These are phyloP conservation scores for Exophiala xenobiotica DNA, from an alignment of 2,329 filamentous ascomycete species.

Conservation along the genomic window DNA sequence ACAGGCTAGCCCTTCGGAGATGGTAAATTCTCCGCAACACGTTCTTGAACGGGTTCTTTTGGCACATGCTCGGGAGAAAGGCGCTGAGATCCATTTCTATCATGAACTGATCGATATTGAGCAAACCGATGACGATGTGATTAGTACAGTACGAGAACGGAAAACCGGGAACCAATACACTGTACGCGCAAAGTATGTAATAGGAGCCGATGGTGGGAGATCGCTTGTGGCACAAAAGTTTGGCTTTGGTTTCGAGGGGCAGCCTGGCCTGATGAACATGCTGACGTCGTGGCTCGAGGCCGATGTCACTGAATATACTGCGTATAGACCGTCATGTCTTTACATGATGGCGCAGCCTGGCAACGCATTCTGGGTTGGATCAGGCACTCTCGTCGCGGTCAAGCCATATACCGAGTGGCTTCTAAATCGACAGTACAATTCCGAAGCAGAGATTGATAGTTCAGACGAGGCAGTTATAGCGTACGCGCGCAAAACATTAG, in stretches of 20 bases:
- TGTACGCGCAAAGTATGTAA: constrained; percentile 3
- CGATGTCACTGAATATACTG: constrained; percentile 9
- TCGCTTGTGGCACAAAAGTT: constrained; percentile 3
- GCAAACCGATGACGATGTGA: not conserved
- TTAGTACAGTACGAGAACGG: not conserved
- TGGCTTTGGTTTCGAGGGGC: constrained; percentile 1
- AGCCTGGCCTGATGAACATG: constrained; percentile 12
- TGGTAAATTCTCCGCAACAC: constrained; percentile 36
- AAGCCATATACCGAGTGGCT: constrained; percentile 38
- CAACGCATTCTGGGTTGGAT: constrained; percentile 13
- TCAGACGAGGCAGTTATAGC: constrained; percentile 8
- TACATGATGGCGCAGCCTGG: constrained; percentile 11
- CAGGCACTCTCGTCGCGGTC: constrained; percentile 33
- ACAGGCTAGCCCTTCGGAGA: constrained; percentile 4
- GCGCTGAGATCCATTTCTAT: not conserved
- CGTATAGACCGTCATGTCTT: constrained; percentile 9
- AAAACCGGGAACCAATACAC: not conserved
- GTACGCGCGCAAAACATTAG: constrained; percentile 30
- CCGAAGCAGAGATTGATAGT: constrained; percentile 2
- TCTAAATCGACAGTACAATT: constrained; percentile 23
- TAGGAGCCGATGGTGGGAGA: constrained; percentile 10
- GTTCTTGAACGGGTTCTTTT: constrained; percentile 35
- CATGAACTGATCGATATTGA: not conserved
- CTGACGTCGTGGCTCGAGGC: constrained; percentile 10
- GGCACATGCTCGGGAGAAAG: not conserved